Conservation (phyloP, 306 rosid species). For the Psophocarpus tetragonolobus region DNA sequence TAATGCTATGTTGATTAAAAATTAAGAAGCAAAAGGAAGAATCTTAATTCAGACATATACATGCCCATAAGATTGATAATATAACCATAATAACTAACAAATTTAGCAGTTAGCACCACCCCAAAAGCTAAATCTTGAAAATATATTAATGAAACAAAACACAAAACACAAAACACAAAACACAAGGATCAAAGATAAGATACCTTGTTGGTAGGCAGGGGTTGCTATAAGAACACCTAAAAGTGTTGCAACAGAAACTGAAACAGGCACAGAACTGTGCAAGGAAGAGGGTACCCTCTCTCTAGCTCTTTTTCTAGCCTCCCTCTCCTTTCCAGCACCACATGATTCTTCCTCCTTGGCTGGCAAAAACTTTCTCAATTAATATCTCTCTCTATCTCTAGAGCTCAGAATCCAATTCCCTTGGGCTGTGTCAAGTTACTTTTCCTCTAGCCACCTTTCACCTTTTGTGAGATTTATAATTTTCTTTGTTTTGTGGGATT, state of each 20-base stretch:
- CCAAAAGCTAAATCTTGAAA: constrained; percentile 23
- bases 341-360: constrained; percentile 39
- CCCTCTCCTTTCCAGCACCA: constrained; percentile 52
- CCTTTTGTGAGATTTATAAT: constrained; percentile 57
- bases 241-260: not conserved
- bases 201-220: constrained; percentile 44
- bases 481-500: constrained; percentile 53
- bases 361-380: constrained; percentile 7
- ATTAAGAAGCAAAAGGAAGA: constrained; percentile 23
- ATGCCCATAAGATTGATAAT: constrained; percentile 12
- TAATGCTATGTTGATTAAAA: constrained; percentile 19
- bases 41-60: constrained; percentile 31
- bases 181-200: constrained; percentile 22
- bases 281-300: constrained; percentile 29
- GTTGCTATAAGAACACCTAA: constrained; percentile 18
- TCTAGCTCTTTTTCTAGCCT: constrained; percentile 31
- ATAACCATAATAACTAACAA: constrained; percentile 22
- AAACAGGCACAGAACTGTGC: constrained; percentile 29
- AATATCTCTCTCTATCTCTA: constrained; percentile 6
- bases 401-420: constrained; percentile 56
- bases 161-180: constrained; percentile 29
- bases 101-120: not conserved
- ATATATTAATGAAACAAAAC: not conserved
- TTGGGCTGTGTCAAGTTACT: constrained; percentile 50
- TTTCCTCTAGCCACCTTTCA: constrained; percentile 61